Base-by-base conservation (phyloP, 495 filamentous ascomycete genomes). In the Xylaria telfairii region DNA sequence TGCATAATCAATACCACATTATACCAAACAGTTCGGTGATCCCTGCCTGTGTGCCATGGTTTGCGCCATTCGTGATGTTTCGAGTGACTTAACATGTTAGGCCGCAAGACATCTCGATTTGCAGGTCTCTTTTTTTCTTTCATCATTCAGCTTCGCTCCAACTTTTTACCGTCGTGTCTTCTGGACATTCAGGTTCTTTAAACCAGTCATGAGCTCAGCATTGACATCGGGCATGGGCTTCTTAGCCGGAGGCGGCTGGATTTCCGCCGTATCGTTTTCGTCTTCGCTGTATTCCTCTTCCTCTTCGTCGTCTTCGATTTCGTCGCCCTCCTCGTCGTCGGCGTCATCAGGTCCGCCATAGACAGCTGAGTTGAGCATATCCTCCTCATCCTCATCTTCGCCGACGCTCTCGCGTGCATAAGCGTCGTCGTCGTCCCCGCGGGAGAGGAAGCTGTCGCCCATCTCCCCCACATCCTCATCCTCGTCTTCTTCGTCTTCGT, bases 391-490 rank as follows among this genome's bases (percentile, higher is more conserved):
- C 15, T 81, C 81, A 56, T 79, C 78, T 13, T 80, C 75, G 37
- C 75, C 79, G 57, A 81, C 78, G 49, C 81, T 83, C 67, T 81
- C 76, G 44, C 56, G 30, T 13, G 67, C 67, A 30, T 68, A 68
- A 3, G 28, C 39, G 26, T 68, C 67, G 39, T 78, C 81, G 6
- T 78, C 73, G 42, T 79, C 76, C 9, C 75, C 54, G 24, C 54
- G 51, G 24, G 88, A 89, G 41, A 91, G 80, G 71, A 88, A 90
- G 73, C 88, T 91, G 62, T 89, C 88, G 19, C 74, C 88, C 65
- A 90, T 79, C 4, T 77, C 78, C 57, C 76, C 77, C 4, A 73
- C 74, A 32, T 81, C 75, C 12, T 85, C 83, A 19, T 87, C 84
- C 15, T 85, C 81, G 49, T 83, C 76, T 30, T 90, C 84, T 8